phyloP scores from a whole-genome alignment of 73 alveolate species.

The Stentor coeruleus region DNA sequence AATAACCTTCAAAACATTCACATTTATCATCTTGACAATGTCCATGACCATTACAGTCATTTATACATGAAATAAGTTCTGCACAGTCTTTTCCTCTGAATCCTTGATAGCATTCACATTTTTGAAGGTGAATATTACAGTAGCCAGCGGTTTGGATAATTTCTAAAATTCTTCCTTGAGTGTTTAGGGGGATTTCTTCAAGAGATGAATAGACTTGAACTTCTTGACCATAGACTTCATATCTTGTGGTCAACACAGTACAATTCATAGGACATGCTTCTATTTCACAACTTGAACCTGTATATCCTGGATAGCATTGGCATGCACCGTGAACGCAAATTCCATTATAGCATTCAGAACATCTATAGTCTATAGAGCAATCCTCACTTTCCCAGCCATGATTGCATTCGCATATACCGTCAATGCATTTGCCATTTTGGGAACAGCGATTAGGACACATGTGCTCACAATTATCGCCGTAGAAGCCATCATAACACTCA shows the following conservation, averaged over 20 bases:
- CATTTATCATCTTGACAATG: slow-evolving; percentile 10
- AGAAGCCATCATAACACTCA: slow-evolving; percentile 14
- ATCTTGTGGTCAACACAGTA: background rate
- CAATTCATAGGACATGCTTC: slow-evolving; percentile 9
- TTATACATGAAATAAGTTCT: background rate
- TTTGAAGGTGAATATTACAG: background rate
- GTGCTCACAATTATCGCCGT: background rate
- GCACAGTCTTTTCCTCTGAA: slow-evolving; percentile 15
- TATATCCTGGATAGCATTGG: slow-evolving; percentile 13
- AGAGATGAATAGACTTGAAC: background rate
- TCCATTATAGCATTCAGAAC: background rate
- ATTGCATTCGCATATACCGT: slow-evolving; percentile 10
- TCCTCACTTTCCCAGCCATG: slow-evolving; percentile 26
- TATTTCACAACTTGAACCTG: background rate
- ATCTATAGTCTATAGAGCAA: background rate
- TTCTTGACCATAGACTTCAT: background rate
- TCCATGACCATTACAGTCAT: slow-evolving; percentile 13
- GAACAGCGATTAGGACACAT: slow-evolving; percentile 13
- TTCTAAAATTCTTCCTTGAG: background rate
- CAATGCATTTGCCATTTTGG: background rate
- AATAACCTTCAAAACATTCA: slow-evolving; percentile 13
- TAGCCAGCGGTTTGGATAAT: background rate
- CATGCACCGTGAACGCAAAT: background rate
- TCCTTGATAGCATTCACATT: slow-evolving; percentile 6
- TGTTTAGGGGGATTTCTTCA: slow-evolving; percentile 8